Percentiles rank a stretch among this genome's conserved stretches.
These are phyloP conservation scores for Metschnikowia sp. DNA, from an alignment of 805 yeast genomes.

Conservation along the genomic window DNA sequence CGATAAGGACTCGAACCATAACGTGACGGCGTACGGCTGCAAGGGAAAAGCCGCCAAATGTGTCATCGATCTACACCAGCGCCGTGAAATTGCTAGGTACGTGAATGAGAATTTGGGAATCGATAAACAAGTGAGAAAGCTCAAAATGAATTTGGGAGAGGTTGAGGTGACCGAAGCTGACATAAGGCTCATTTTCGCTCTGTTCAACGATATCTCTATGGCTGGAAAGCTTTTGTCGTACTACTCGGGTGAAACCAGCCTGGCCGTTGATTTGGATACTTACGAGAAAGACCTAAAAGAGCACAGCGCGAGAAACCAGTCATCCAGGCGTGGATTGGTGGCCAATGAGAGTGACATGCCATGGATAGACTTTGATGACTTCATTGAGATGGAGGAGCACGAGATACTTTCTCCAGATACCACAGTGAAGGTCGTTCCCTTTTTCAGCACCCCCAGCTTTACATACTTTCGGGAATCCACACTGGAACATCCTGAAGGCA, in stretches of 20 bases:
- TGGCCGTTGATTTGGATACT: slow-evolving; percentile 11
- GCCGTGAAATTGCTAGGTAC: slow-evolving; percentile 34
- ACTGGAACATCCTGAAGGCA: slow-evolving; percentile 37
- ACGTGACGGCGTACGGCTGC: slow-evolving; percentile 36
- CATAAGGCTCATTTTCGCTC: slow-evolving; percentile 60
- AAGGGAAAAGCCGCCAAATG: slow-evolving; percentile 35
- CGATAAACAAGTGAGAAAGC: slow-evolving; percentile 40
- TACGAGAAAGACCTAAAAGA: slow-evolving; percentile 7
- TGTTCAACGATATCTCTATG: slow-evolving; percentile 53
- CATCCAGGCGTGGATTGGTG: not conserved
- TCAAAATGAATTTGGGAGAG: slow-evolving; percentile 65
- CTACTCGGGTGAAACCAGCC: slow-evolving; percentile 13
- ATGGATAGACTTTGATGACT: slow-evolving; percentile 81
- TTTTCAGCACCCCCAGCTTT: slow-evolving; percentile 53
- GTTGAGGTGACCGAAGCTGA: slow-evolving; percentile 69
- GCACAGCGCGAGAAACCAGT: slow-evolving; percentile 2
- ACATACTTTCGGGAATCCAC: slow-evolving; percentile 56
- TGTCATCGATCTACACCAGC: slow-evolving; percentile 38
- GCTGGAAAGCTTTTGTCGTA: slow-evolving; percentile 21
- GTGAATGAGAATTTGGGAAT: slow-evolving; percentile 37
- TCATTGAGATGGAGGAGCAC: slow-evolving; percentile 59
- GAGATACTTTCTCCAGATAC: slow-evolving; percentile 42
- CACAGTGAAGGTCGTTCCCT: slow-evolving; percentile 43
- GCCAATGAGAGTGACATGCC: slow-evolving; percentile 28
- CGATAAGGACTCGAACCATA: slow-evolving; percentile 20